Evolutionary conservation across 345 rosid species (phyloP).

Genomic region (Salix brachista): DNA sequence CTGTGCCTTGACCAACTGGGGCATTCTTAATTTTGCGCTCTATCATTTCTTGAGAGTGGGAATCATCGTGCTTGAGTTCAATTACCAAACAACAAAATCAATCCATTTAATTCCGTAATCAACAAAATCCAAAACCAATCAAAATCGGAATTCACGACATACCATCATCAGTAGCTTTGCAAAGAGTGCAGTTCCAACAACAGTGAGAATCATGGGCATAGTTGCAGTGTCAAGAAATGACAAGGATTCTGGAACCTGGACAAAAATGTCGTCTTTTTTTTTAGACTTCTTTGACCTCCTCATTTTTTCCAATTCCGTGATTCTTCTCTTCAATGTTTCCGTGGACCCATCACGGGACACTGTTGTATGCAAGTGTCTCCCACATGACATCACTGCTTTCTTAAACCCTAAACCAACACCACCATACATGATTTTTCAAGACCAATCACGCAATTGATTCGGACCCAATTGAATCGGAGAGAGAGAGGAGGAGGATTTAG

Average conservation of each 20-base stretch:
- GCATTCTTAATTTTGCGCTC: conserved; percentile 80
- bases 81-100: background rate
- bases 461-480: background rate
- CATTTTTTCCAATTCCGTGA: conserved; percentile 45
- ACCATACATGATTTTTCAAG: background rate
- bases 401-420: conserved; percentile 30
- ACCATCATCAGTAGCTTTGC: conserved; percentile 91
- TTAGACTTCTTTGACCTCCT: conserved; percentile 38
- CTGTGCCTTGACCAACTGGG: conserved; percentile 77
- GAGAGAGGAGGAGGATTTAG: background rate
- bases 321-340: conserved; percentile 51
- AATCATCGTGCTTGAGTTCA: conserved; percentile 58
- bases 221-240: conserved; percentile 70
- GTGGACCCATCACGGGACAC: conserved; percentile 44
- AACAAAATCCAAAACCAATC: background rate
- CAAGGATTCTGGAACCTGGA: conserved; percentile 71
- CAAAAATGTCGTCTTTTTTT: conserved; percentile 58
- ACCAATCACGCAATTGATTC: conserved; percentile 12
- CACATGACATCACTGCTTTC: conserved; percentile 21
- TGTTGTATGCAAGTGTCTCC: conserved; percentile 40
- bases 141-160: background rate
- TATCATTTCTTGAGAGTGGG: conserved; percentile 76
- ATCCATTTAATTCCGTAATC: background rate
- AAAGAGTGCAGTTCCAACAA: conserved; percentile 60
- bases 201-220: conserved; percentile 66